Evolutionary conservation across 495 filamentous ascomycete species (phyloP), one percentile per base, ranked within the genome.

Genomic region (Trichoderma orchidacearum): DNA sequence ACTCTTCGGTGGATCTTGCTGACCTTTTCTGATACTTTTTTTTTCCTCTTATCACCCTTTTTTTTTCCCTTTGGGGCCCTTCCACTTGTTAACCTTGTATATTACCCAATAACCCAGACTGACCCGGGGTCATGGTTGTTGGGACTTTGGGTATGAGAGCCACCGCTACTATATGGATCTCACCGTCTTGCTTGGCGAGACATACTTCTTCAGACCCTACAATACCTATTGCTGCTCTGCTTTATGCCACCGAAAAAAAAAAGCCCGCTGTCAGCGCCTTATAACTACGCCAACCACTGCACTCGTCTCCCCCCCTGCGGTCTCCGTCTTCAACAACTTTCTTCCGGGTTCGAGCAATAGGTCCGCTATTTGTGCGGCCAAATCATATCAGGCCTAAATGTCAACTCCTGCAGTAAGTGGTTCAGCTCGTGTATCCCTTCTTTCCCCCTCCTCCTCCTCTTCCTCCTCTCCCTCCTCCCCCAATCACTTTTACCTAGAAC

Each of bases 371-470:
- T 36, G 36, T 52, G 30, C 35, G 51, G 53, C 23, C 53, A 34
- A 41, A 32, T 38, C 50, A 55, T 36, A 30, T 54, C 23, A 11
- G 28, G 17, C 15, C 53, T 35, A 55, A 55, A 55, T 55, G 53
- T 55, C 53, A 36, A 55, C 53, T 27, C 30, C 53, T 55, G 30
- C 53, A 35, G 29, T 55, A 55, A 55, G 53, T 55, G 12, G 23
- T 53, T 53, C 28, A 30, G 4, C 15, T 23, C 27, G 28, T 53
- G 51, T 53, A 30, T 30, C 30, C 21, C 27, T 23, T n/a, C 27
- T 27, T 36, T 23, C 53, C 53, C 31, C 23, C 41, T 21, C 41
- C 7, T 7, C 41, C 17, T 50, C 7, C 41, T 11, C 23, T 21
- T 21, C 6, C 41, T 50, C 17, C 41, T 21, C 41, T 15, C 31